Conservation (phyloP, 176 grass and related monocot genomes). For the Neostapfia colusana region DNA sequence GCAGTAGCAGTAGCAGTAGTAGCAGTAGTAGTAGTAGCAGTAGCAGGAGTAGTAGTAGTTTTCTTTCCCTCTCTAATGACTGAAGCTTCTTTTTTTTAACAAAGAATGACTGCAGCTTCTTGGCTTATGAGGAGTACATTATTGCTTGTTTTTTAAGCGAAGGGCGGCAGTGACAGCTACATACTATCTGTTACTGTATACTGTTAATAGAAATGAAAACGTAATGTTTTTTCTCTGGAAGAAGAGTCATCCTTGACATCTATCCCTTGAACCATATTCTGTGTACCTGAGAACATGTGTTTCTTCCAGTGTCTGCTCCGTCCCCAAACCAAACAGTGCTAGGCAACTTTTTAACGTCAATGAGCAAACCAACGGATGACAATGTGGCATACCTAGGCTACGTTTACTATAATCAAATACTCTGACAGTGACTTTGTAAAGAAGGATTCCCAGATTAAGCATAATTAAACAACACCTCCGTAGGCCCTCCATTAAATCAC, state of each 20-base stretch:
- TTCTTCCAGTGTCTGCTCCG: not conserved
- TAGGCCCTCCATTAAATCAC: constrained; percentile 27
- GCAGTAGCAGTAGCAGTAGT: no score
- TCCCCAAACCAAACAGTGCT: no score
- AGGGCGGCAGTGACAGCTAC: not conserved
- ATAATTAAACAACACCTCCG: not conserved
- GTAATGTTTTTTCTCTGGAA: no score
- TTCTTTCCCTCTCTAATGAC: not conserved
- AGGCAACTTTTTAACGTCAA: no score
- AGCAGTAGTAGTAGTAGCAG: no score
- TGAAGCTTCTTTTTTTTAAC: not conserved
- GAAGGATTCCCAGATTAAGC: not conserved
- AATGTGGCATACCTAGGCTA: not conserved
- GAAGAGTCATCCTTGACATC: no score
- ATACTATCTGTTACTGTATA: not conserved
- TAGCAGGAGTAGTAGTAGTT: not conserved
- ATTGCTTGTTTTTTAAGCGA: not conserved
- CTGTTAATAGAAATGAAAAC: no score
- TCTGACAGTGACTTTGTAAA: constrained; percentile 15
- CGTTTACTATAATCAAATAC: not conserved
- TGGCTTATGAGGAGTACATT: not conserved
- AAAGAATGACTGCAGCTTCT: not conserved
- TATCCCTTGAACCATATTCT: no score
- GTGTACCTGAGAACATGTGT: no score
- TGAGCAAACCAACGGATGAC: not conserved